phyloP scores from a whole-genome alignment of 208 protist species.

The Leishmania guyanensis region DNA sequence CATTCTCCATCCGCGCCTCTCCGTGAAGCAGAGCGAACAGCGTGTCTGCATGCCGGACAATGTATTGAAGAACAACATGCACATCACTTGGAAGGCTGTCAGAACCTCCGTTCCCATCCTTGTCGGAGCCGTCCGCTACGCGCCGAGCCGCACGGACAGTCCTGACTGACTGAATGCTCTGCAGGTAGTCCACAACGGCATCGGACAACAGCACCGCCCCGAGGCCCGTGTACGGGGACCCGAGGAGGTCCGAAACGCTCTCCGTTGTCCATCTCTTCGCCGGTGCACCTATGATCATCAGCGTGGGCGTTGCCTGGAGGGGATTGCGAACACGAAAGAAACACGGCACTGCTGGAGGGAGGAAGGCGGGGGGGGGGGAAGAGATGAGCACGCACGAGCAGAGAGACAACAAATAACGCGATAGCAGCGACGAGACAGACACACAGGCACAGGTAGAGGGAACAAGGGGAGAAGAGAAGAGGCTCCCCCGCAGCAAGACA shows the following conservation, averaged over 20 bases:
- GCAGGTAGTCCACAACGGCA: slow-evolving; percentile 20
- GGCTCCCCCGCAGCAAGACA: too few species aligned
- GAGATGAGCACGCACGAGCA: not conserved
- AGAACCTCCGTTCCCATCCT: not conserved
- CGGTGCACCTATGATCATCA: slow-evolving; percentile 8
- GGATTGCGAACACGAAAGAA: not conserved
- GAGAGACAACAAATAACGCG: not conserved
- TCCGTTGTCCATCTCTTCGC: slow-evolving; percentile 17
- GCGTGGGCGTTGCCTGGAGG: not conserved
- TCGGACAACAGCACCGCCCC: slow-evolving; percentile 20
- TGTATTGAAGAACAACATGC: slow-evolving; percentile 20
- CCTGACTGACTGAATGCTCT: slow-evolving; percentile 18
- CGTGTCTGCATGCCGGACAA: not conserved
- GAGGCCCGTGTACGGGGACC: slow-evolving; percentile 1
- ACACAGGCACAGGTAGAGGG: not conserved
- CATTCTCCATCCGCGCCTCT: not conserved
- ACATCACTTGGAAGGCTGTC: slow-evolving; percentile 1
- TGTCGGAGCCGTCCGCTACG: not conserved
- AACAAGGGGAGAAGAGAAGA: not conserved
- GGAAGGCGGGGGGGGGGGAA: not conserved
- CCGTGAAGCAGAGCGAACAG: slow-evolving; percentile 29
- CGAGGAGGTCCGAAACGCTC: slow-evolving; percentile 20
- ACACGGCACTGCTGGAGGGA: not conserved
- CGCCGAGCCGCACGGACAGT: not conserved
- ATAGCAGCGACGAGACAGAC: not conserved